These are phyloP conservation scores for Malbranchea cinnamomea DNA, from an alignment of 2,329 filamentous ascomycete genomes.

Conservation along the genomic window DNA sequence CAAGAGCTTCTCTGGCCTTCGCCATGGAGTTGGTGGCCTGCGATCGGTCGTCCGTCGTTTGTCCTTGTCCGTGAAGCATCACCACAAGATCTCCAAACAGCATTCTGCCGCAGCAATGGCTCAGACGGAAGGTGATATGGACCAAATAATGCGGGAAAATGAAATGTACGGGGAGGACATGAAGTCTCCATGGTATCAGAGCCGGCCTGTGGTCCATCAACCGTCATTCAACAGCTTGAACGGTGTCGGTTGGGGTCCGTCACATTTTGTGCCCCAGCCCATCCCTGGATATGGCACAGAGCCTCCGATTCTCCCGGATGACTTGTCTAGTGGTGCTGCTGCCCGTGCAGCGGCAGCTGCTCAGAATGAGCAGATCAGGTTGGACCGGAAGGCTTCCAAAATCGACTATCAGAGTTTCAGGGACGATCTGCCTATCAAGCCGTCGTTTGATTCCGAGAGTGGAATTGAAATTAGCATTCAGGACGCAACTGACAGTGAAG, in stretches of 20 bases:
- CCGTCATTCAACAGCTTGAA: slow-evolving; percentile 22
- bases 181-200: slow-evolving; percentile 19
- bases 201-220: slow-evolving; percentile 20
- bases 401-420: slow-evolving; percentile 17
- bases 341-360: slow-evolving; percentile 35
- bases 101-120: too few species aligned
- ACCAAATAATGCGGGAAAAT: background rate
- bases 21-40: slow-evolving; percentile 27
- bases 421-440: slow-evolving; percentile 12
- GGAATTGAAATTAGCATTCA: slow-evolving; percentile 33
- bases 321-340: slow-evolving; percentile 28
- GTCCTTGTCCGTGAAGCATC: slow-evolving; percentile 26
- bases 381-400: slow-evolving; percentile 13
- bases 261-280: slow-evolving; percentile 15
- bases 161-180: too few species aligned
- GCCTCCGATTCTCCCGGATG: slow-evolving; percentile 25
- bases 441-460: slow-evolving; percentile 32
- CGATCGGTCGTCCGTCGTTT: slow-evolving; percentile 27
- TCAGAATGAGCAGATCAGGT: slow-evolving; percentile 30
- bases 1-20: slow-evolving; percentile 29
- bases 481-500: slow-evolving; percentile 21
- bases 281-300: slow-evolving; percentile 24
- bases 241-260: slow-evolving; percentile 20
- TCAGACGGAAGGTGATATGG: slow-evolving; percentile 11
- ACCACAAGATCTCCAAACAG: too few species aligned